Conservation (phyloP, 108 stramenopile genomes). For the Pelagomonas calceolata region DNA sequence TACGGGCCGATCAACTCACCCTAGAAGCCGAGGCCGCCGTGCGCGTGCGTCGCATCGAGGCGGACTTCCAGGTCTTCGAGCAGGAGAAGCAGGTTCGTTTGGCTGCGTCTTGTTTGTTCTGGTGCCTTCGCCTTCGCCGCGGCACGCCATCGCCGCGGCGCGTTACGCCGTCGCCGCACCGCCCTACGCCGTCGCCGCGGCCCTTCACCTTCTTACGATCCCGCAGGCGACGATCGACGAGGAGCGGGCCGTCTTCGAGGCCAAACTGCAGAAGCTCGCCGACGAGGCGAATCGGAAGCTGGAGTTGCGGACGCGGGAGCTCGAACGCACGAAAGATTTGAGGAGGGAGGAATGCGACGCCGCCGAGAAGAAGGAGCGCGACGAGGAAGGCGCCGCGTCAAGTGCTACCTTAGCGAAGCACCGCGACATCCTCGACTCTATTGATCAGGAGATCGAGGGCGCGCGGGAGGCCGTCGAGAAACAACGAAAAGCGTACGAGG, state of each 20-base stretch:
- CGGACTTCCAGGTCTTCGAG: constrained; percentile 33
- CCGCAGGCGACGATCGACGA: constrained; percentile 23
- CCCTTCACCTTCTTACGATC: no score
- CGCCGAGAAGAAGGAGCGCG: constrained; percentile 28
- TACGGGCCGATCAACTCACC: constrained; percentile 25
- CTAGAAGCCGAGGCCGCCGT: constrained; percentile 42
- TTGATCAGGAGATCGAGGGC: constrained; percentile 26
- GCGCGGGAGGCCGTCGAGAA: constrained; percentile 10
- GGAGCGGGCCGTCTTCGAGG: constrained; percentile 27
- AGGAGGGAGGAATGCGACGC: constrained; percentile 19
- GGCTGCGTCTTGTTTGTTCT: no score
- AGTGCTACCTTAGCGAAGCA: constrained; percentile 25
- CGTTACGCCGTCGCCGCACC: no score
- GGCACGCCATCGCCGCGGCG: no score
- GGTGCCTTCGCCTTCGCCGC: no score
- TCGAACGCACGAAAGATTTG: constrained; percentile 30
- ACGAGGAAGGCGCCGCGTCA: constrained; percentile 38
- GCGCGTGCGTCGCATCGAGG: constrained; percentile 38
- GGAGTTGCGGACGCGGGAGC: constrained; percentile 35
- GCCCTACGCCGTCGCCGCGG: no score
- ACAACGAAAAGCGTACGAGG: not conserved
- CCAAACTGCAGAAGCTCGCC: constrained; percentile 10
- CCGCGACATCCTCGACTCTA: constrained; percentile 23
- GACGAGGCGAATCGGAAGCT: constrained; percentile 24
- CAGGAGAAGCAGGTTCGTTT: constrained; percentile 33